Evolutionary conservation across 176 grass and related monocot species (phyloP).

Genomic region (Cenchrus fungigraminus): DNA sequence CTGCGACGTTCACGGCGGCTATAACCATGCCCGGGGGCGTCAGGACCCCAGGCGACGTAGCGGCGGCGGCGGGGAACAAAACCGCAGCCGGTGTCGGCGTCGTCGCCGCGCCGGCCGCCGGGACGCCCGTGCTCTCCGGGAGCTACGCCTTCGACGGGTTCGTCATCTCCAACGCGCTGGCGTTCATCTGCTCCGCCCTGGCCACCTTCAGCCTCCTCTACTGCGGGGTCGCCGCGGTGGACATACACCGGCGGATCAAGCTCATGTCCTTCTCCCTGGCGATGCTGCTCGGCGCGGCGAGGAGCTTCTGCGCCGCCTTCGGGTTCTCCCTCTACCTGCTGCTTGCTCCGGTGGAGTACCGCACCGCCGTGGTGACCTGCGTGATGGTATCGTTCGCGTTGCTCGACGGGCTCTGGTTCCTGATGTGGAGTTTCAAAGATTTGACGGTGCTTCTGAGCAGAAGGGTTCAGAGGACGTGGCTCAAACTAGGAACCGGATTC

Average conservation of each 20-base stretch:
- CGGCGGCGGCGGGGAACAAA: background rate
- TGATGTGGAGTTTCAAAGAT: background rate
- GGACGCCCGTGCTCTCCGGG: constrained; percentile 8
- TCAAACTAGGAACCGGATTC: too few relatives aligned
- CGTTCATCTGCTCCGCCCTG: constrained; percentile 35
- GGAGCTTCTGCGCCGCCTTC: constrained; percentile 42
- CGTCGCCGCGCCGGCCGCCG: background rate
- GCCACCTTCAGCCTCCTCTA: constrained; percentile 52
- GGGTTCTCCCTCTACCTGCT: constrained; percentile 32
- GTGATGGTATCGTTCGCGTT: background rate
- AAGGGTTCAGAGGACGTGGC: too few relatives aligned
- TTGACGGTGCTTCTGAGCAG: background rate
- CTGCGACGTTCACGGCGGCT: constrained; percentile 39
- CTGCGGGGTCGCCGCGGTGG: constrained; percentile 40
- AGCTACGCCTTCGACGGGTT: constrained; percentile 39
- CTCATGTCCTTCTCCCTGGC: constrained; percentile 27
- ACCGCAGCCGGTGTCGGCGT: too few relatives aligned
- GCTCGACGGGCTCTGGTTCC: background rate
- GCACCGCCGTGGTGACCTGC: constrained; percentile 2
- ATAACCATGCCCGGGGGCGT: constrained; percentile 38
- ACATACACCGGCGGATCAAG: constrained; percentile 26
- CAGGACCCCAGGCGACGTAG: background rate
- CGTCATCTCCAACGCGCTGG: constrained; percentile 45
- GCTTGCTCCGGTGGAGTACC: background rate
- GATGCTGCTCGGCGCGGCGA: constrained; percentile 34